Evolutionary conservation across 345 rosid species (phyloP).

Genomic region (Microthlaspi erraticum): DNA sequence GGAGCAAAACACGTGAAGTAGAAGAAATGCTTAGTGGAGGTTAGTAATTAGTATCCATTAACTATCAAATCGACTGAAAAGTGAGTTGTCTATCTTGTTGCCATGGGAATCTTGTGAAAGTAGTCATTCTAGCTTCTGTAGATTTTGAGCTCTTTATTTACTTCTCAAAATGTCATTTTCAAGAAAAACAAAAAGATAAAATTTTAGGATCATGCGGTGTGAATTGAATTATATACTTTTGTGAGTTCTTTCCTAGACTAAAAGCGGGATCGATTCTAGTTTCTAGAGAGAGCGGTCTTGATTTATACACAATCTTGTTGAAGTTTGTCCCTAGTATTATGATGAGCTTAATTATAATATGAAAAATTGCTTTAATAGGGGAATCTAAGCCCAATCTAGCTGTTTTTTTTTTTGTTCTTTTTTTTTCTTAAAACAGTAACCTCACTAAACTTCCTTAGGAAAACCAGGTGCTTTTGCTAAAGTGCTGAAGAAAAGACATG

Average conservation of each 20-base stretch:
- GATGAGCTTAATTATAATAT: background rate
- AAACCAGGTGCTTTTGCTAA: constrained; percentile 1
- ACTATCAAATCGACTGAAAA: constrained; percentile 25
- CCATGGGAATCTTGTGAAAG: constrained; percentile 30
- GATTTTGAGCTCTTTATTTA: background rate
- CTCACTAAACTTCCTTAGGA: constrained; percentile 18
- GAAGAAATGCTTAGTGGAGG: constrained; percentile 33
- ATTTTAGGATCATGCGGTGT: background rate
- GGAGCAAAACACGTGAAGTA: constrained; percentile 33
- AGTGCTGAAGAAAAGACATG: background rate
- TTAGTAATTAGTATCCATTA: constrained; percentile 28
- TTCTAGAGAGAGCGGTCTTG: background rate
- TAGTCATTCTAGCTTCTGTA: constrained; percentile 4
- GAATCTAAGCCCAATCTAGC: background rate
- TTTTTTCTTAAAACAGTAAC: constrained; percentile 11
- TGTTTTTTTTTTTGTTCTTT: background rate
- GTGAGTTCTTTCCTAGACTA: background rate
- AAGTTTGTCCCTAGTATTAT: constrained; percentile 11
- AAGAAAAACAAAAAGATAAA: background rate
- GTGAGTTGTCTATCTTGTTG: constrained; percentile 22
- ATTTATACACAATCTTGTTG: constrained; percentile 3
- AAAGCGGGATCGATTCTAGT: background rate
- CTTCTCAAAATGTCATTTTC: constrained; percentile 2
- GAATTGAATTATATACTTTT: background rate
- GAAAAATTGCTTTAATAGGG: background rate